Percentiles rank a stretch among this genome's conserved stretches.
phyloP scores from a whole-genome alignment of 2,329 filamentous ascomycete species.

The Cordyceps sp. region DNA sequence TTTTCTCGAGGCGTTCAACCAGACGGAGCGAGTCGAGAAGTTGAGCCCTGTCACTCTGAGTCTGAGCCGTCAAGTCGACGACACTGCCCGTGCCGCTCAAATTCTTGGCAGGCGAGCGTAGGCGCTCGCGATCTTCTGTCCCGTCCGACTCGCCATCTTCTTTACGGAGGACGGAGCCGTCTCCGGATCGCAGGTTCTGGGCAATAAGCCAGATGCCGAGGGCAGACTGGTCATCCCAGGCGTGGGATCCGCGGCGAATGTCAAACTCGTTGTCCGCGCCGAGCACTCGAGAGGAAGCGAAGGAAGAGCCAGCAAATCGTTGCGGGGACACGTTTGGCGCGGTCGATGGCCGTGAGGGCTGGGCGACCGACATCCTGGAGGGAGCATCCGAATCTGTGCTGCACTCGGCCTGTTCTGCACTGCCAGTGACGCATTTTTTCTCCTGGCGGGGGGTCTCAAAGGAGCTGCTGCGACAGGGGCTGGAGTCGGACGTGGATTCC shows the following conservation, averaged over 20 bases:
- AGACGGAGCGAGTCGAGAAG: neutral
- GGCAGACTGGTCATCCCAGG: slow-evolving; percentile 16
- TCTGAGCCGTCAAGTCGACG: slow-evolving; percentile 2
- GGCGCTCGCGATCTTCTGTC: neutral
- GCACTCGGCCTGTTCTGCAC: neutral
- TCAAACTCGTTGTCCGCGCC: slow-evolving; percentile 12
- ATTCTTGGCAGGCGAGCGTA: neutral
- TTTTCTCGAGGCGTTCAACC: no score
- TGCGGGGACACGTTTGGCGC: neutral
- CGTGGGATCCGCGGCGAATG: slow-evolving; percentile 12
- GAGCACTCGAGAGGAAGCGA: slow-evolving; percentile 3
- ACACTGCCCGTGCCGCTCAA: slow-evolving; percentile 5
- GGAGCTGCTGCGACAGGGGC: neutral
- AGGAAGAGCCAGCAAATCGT: slow-evolving; percentile 2
- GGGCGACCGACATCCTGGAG: neutral
- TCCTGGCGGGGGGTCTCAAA: neutral
- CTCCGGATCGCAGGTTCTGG: slow-evolving; percentile 13
- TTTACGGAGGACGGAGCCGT: slow-evolving; percentile 7
- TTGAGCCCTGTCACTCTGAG: slow-evolving; percentile 1
- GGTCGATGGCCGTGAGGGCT: neutral
- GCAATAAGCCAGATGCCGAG: slow-evolving; percentile 20
- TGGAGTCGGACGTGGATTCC: neutral
- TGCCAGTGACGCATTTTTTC: neutral
- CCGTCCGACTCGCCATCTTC: slow-evolving; percentile 4
- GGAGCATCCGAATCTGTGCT: neutral